Conservation (phyloP, 768 basidiomycete species). For the Tylopilus sp. region DNA sequence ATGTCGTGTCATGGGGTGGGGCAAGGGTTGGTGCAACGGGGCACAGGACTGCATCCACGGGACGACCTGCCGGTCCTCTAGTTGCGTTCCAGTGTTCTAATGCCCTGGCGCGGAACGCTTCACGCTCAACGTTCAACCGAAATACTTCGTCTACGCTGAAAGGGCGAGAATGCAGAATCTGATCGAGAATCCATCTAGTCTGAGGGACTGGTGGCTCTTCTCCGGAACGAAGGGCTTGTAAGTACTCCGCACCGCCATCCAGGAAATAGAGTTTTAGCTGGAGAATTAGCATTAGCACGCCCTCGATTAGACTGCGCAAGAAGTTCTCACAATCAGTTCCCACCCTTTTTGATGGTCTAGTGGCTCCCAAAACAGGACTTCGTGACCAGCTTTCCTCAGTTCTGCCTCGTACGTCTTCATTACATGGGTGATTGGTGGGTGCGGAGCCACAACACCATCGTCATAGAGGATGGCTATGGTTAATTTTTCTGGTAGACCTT, state of each 20-base stretch:
- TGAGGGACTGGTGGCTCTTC: slow-evolving; percentile 40
- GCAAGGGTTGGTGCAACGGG: slow-evolving; percentile 47
- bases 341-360: slow-evolving; percentile 42
- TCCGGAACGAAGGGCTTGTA: slow-evolving; percentile 32
- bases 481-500: slow-evolving; percentile 39
- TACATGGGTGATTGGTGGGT: slow-evolving; percentile 45
- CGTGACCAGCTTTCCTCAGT: slow-evolving; percentile 45
- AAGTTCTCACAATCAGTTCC: slow-evolving; percentile 42
- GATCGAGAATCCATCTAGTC: slow-evolving; percentile 42
- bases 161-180: slow-evolving; percentile 36
- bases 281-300: slow-evolving; percentile 9
- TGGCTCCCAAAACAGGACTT: slow-evolving; percentile 49
- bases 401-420: slow-evolving; percentile 38
- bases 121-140: slow-evolving; percentile 42
- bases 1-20: slow-evolving; percentile 44
- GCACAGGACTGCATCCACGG: slow-evolving; percentile 46
- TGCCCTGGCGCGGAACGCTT: slow-evolving; percentile 38
- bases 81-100: slow-evolving; percentile 46
- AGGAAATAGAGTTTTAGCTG: slow-evolving; percentile 48
- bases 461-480: slow-evolving; percentile 48
- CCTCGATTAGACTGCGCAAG: neutral
- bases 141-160: slow-evolving; percentile 43
- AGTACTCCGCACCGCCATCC: slow-evolving; percentile 47
- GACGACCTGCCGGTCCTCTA: slow-evolving; percentile 35
- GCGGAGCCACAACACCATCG: slow-evolving; percentile 48